Percentiles rank a stretch among this genome's conserved stretches.
Evolutionary conservation across 495 filamentous ascomycete genomes (phyloP).

Genomic region (Usnea hakonensis): DNA sequence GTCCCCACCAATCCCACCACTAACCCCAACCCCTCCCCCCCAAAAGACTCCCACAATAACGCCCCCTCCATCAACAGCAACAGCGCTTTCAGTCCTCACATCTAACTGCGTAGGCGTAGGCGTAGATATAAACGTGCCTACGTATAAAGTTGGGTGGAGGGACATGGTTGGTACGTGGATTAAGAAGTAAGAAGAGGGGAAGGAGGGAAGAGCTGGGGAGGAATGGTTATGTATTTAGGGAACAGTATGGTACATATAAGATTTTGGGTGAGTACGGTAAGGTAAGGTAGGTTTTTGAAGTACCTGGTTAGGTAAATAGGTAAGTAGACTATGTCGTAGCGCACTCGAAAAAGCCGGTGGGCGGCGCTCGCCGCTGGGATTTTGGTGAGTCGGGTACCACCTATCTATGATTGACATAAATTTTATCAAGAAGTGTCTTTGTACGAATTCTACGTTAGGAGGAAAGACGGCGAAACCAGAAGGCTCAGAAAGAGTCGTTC

Average conservation of each 20-base stretch:
- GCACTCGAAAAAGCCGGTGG: slow-evolving; percentile 19
- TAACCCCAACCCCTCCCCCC: slow-evolving; percentile 35
- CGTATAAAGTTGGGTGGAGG: slow-evolving; percentile 28
- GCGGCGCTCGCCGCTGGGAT: slow-evolving; percentile 21
- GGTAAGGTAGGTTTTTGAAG: too few relatives aligned
- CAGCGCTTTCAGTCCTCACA: slow-evolving; percentile 43
- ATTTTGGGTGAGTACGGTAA: too few relatives aligned
- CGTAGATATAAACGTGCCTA: slow-evolving; percentile 42
- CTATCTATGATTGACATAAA: too few relatives aligned
- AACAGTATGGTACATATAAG: too few relatives aligned
- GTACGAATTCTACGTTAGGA: too few relatives aligned
- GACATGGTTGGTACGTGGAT: neutral
- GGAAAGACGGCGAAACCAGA: too few relatives aligned
- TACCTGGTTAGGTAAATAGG: too few relatives aligned
- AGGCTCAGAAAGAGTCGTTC: too few relatives aligned
- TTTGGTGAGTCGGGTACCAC: too few relatives aligned
- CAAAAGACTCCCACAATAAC: too few relatives aligned
- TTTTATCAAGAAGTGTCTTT: too few relatives aligned
- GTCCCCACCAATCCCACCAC: slow-evolving; percentile 34
- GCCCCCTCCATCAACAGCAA: slow-evolving; percentile 60
- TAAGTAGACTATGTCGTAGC: too few relatives aligned
- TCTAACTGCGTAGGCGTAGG: slow-evolving; percentile 21
- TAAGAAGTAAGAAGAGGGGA: neutral
- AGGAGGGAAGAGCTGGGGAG: neutral
- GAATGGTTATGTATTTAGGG: neutral